A percentile compares a stretch with the other conserved stretches of the same genome.
Evolutionary conservation across 345 rosid species (phyloP).

Genomic region (Gossypium mustelinum): DNA sequence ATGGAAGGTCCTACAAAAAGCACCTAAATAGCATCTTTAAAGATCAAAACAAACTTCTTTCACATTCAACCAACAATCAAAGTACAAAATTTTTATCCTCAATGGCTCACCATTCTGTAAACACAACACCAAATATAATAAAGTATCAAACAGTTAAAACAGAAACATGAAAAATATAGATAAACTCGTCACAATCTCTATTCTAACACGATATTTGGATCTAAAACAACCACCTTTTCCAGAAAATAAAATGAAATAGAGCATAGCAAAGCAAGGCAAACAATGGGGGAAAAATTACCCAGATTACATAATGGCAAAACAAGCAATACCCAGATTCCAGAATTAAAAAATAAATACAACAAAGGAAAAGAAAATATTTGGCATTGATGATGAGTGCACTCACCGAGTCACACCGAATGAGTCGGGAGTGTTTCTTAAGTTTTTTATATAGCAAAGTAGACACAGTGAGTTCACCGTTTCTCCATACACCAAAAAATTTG

Average conservation of each 20-base stretch:
- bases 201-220: slow-evolving; percentile 19
- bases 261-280: neutral
- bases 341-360: slow-evolving; percentile 21
- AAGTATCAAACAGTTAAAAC: neutral
- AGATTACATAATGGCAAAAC: slow-evolving; percentile 22
- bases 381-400: slow-evolving; percentile 28
- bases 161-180: slow-evolving; percentile 11
- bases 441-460: neutral
- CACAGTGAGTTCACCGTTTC: slow-evolving; percentile 11
- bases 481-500: neutral
- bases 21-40: neutral
- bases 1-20: neutral
- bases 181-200: slow-evolving; percentile 19
- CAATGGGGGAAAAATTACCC: slow-evolving; percentile 3
- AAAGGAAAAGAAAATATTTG: slow-evolving; percentile 8
- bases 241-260: neutral
- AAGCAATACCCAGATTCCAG: slow-evolving; percentile 28
- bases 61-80: slow-evolving; percentile 4
- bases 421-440: neutral
- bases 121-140: neutral
- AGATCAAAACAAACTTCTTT: slow-evolving; percentile 11
- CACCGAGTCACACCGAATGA: slow-evolving; percentile 24
- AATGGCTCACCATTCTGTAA: neutral
- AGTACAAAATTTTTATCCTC: slow-evolving; percentile 16
- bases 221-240: slow-evolving; percentile 24